These are phyloP conservation scores for Trichosporon sp. DNA, from an alignment of 1,284 basidiomycete genomes.

Conservation along the genomic window DNA sequence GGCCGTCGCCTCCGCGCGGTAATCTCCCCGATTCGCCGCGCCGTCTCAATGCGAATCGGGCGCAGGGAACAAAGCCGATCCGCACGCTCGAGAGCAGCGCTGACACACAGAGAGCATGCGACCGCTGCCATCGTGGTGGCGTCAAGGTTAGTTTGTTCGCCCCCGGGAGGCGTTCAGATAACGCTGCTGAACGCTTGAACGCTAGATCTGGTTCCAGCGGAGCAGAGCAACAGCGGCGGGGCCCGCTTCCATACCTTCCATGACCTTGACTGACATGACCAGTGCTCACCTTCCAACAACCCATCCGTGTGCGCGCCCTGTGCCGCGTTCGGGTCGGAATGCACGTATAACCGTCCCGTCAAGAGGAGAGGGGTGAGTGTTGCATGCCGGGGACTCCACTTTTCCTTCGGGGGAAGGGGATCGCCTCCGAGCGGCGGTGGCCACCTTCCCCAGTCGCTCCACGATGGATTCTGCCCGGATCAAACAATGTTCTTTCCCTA, in stretches of 20 bases:
- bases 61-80: not conserved
- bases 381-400: not conserved
- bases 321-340: slow-evolving; percentile 34
- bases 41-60: not conserved
- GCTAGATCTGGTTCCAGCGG: not conserved
- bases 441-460: not conserved
- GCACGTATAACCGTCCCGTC: slow-evolving; percentile 44
- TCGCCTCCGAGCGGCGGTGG: not conserved
- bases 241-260: not conserved
- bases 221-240: not conserved
- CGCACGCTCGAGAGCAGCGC: slow-evolving; percentile 12
- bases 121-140: slow-evolving; percentile 44
- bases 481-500: not conserved
- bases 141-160: slow-evolving; percentile 30
- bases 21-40: not conserved
- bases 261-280: not conserved
- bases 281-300: slow-evolving; percentile 35
- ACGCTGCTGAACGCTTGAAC: slow-evolving; percentile 1
- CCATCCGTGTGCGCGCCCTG: slow-evolving; percentile 38
- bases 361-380: slow-evolving; percentile 44
- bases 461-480: not conserved
- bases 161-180: not conserved
- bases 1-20: not conserved
- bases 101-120: slow-evolving; percentile 39
- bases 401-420: not conserved